Evolutionary conservation across 2,329 filamentous ascomycete species (phyloP).

Genomic region (Apiospora kogelbergensis): DNA sequence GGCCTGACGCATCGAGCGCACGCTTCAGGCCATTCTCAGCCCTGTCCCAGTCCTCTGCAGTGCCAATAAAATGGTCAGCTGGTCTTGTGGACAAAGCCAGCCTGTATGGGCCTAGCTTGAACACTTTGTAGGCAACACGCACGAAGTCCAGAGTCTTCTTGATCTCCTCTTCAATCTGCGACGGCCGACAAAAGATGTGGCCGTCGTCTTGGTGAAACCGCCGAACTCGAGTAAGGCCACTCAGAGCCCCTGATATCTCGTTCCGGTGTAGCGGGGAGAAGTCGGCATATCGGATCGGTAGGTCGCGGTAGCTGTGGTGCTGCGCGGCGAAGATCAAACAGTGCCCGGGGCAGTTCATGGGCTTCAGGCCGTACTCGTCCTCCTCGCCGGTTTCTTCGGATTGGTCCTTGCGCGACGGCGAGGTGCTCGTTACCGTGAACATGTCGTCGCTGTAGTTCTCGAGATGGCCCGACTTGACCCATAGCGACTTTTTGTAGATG

Average conservation of each 20-base stretch:
- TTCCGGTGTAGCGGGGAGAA: constrained; percentile 96
- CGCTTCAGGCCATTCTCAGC: constrained; percentile 67
- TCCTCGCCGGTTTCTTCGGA: constrained; percentile 28
- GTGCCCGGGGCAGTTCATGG: constrained; percentile 98
- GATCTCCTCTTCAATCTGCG: constrained; percentile 62
- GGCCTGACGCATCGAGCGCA: constrained; percentile 62
- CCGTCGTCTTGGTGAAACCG: constrained; percentile 96
- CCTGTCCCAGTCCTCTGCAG: constrained; percentile 62
- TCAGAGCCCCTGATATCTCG: constrained; percentile 88
- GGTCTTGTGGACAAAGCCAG: constrained; percentile 79
- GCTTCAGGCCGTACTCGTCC: constrained; percentile 68
- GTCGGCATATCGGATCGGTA: constrained; percentile 91
- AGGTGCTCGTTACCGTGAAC: constrained; percentile 72
- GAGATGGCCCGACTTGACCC: constrained; percentile 84
- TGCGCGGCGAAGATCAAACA: constrained; percentile 84
- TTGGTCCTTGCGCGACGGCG: constrained; percentile 38
- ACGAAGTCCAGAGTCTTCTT: constrained; percentile 44
- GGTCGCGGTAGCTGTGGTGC: constrained; percentile 82
- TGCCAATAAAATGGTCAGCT: constrained; percentile 74
- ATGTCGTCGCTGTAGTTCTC: constrained; percentile 91
- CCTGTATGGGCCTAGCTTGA: constrained; percentile 72
- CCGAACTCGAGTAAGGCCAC: constrained; percentile 86
- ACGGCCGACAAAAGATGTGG: constrained; percentile 83
- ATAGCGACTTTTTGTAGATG: constrained; percentile 86
- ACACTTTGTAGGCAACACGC: constrained; percentile 47